phyloP scores from a whole-genome alignment of 805 yeast species.

The Peterozyma toletana region DNA sequence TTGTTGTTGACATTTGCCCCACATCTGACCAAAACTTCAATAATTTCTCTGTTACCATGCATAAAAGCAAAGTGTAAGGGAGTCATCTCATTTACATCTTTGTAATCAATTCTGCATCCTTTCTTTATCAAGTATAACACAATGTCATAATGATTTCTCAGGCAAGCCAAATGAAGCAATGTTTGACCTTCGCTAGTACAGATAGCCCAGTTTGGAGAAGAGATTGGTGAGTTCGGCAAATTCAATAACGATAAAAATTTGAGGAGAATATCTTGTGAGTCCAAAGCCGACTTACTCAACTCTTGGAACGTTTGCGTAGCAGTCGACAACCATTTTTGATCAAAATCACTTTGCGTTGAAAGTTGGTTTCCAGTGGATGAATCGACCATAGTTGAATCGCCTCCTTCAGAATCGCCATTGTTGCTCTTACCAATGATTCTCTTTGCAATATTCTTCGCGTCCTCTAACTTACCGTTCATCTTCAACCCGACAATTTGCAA shows the following conservation, averaged over 20 bases:
- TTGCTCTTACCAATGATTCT: slow-evolving; percentile 71
- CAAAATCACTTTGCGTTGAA: slow-evolving; percentile 13
- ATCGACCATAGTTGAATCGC: slow-evolving; percentile 12
- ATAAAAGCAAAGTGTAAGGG: slow-evolving; percentile 85
- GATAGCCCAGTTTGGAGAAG: slow-evolving; percentile 69
- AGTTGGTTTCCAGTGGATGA: slow-evolving; percentile 7
- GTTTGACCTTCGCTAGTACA: slow-evolving; percentile 83
- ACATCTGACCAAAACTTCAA: slow-evolving; percentile 53
- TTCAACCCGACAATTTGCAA: slow-evolving; percentile 93
- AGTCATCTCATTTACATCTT: slow-evolving; percentile 76
- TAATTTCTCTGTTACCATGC: slow-evolving; percentile 63
- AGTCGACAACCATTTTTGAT: slow-evolving; percentile 40
- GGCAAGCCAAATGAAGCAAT: slow-evolving; percentile 76
- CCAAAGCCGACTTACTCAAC: slow-evolving; percentile 33
- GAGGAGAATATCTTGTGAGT: slow-evolving; percentile 42
- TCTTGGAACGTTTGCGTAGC: slow-evolving; percentile 45
- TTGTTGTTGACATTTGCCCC: slow-evolving; percentile 51
- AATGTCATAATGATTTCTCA: slow-evolving; percentile 63
- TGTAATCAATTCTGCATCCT: slow-evolving; percentile 59
- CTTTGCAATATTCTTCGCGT: slow-evolving; percentile 89
- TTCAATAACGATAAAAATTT: slow-evolving; percentile 53
- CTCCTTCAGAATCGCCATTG: slow-evolving; percentile 20
- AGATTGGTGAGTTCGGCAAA: slow-evolving; percentile 53
- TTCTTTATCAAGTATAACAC: slow-evolving; percentile 55
- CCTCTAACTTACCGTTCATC: slow-evolving; percentile 94